phyloP scores from a whole-genome alignment of 345 rosid species.

The Microcos paniculata region DNA sequence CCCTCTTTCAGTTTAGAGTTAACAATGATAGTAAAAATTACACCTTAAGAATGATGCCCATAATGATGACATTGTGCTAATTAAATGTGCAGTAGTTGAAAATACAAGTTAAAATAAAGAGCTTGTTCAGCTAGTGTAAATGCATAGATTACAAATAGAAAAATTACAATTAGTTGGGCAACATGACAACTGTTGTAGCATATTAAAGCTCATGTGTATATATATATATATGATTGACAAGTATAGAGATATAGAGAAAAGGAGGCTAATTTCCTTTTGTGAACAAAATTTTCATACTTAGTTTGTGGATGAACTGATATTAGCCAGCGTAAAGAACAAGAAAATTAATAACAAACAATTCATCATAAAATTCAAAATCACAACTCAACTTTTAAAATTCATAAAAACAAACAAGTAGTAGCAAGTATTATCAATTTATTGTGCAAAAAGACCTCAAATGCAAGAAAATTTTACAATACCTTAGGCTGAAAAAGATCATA shows the following conservation, averaged over 20 bases:
- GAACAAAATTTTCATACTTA: background rate
- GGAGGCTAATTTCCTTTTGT: background rate
- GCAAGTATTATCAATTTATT: background rate
- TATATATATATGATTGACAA: background rate
- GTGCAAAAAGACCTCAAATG: background rate
- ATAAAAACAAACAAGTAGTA: background rate
- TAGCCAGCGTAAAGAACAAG: background rate
- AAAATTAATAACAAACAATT: background rate
- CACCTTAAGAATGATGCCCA: background rate
- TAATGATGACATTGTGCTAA: background rate
- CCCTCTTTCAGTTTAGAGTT: background rate
- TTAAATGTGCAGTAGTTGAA: background rate
- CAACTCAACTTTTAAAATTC: background rate
- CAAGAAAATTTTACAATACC: slow-evolving; percentile 26
- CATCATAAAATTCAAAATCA: background rate
- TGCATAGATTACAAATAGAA: background rate
- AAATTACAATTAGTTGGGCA: background rate
- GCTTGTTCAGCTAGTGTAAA: background rate
- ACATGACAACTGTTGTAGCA: background rate
- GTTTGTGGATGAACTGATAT: slow-evolving; percentile 1
- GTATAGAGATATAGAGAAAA: background rate
- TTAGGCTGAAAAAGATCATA: slow-evolving; percentile 54
- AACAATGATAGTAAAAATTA: background rate
- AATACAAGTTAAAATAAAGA: background rate
- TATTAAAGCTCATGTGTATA: too few species aligned